These are phyloP conservation scores for Blastocladiella britannica DNA, from an alignment of 192 early-diverging fungal genomes.

Conservation along the genomic window DNA sequence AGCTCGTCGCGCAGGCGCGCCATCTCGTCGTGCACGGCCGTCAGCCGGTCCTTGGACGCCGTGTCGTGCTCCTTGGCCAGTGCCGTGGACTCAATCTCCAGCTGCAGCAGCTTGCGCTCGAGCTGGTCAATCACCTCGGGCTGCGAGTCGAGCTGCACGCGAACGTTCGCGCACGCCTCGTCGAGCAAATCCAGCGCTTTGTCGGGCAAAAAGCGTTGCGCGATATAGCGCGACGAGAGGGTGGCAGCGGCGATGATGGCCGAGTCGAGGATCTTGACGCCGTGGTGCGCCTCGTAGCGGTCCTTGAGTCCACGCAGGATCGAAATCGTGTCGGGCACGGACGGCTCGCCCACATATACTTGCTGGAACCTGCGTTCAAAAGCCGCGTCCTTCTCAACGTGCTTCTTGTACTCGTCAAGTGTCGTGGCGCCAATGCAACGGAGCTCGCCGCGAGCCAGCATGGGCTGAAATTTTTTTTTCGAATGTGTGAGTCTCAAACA, in stretches of 20 bases:
- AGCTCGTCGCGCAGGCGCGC: slow-evolving; percentile 62
- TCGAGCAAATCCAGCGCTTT: slow-evolving; percentile 74
- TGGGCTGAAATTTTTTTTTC: no score
- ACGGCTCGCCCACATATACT: slow-evolving; percentile 49
- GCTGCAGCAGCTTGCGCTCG: slow-evolving; percentile 77
- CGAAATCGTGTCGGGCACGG: slow-evolving; percentile 50
- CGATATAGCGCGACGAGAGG: slow-evolving; percentile 55
- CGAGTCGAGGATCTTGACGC: slow-evolving; percentile 44
- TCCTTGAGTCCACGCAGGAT: slow-evolving; percentile 63
- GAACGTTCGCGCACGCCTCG: slow-evolving; percentile 86
- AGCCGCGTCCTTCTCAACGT: slow-evolving; percentile 70
- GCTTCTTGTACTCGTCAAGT: slow-evolving; percentile 78
- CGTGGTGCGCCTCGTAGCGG: slow-evolving; percentile 56
- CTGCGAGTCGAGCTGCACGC: slow-evolving; percentile 89
- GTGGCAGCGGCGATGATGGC: slow-evolving; percentile 53
- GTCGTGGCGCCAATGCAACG: slow-evolving; percentile 94
- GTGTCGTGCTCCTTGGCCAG: slow-evolving; percentile 81
- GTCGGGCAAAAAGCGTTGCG: slow-evolving; percentile 55
- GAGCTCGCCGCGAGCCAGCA: slow-evolving; percentile 92
- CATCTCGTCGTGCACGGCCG: slow-evolving; percentile 66
- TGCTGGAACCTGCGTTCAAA: slow-evolving; percentile 65
- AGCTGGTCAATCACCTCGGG: slow-evolving; percentile 90
- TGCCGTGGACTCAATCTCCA: slow-evolving; percentile 89
- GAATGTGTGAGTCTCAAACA: no score
- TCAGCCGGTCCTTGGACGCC: slow-evolving; percentile 52